These are phyloP conservation scores for Cryphonectria japonica DNA, from an alignment of 2,329 filamentous ascomycete genomes.

Conservation along the genomic window DNA sequence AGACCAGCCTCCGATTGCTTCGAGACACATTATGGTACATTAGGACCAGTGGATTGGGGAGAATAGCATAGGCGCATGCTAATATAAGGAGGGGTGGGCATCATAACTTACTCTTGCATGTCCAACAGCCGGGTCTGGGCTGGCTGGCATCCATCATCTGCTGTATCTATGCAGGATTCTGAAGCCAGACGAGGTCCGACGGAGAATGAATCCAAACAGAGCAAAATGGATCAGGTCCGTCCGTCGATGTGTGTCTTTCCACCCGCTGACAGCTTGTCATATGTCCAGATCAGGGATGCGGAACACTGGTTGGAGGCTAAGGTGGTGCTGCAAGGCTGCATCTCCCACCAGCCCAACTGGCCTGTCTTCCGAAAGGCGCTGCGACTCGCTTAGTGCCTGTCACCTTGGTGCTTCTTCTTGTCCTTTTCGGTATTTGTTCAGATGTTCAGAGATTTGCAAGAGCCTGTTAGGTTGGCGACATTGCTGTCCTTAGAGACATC, in stretches of 20 bases:
- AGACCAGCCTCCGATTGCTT: neutral
- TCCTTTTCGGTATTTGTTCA: neutral
- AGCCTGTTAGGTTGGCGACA: neutral
- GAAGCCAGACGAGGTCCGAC: neutral
- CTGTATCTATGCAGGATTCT: neutral
- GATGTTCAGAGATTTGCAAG: neutral
- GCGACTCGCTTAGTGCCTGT: neutral
- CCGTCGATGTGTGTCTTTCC: neutral
- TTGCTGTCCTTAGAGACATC: neutral
- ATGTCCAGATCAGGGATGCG: neutral
- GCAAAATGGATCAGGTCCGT: neutral
- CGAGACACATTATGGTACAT: neutral
- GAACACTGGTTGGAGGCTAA: neutral
- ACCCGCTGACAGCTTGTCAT: neutral
- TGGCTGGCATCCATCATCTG: conserved; percentile 12
- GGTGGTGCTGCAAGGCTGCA: neutral
- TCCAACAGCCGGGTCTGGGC: conserved; percentile 45
- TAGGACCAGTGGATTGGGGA: neutral
- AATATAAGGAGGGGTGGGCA: neutral
- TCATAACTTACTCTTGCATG: conserved; percentile 46
- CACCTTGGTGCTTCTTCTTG: neutral
- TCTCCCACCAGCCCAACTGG: neutral
- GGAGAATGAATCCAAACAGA: neutral
- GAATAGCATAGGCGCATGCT: neutral
- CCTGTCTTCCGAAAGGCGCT: neutral